Percentiles rank a stretch among this genome's conserved stretches.
Evolutionary conservation across 768 basidiomycete genomes (phyloP).

Genomic region (Lactarius evosmus): DNA sequence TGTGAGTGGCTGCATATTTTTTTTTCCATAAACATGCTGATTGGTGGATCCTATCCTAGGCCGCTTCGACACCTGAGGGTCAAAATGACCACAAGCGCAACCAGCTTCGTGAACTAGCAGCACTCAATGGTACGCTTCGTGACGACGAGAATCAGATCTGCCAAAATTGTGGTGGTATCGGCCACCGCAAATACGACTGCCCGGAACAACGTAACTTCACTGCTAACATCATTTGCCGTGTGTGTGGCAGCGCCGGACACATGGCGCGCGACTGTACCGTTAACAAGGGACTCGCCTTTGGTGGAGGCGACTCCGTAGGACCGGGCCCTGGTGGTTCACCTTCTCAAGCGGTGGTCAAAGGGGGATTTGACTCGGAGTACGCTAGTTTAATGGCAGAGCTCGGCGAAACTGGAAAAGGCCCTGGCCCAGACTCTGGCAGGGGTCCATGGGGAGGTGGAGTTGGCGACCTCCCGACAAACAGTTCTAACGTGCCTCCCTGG

Average conservation of each 20-base stretch:
- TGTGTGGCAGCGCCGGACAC: slow-evolving; percentile 97
- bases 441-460: slow-evolving; percentile 59
- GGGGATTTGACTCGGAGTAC: slow-evolving; percentile 96
- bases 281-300: slow-evolving; percentile 56
- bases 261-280: slow-evolving; percentile 98
- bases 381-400: slow-evolving; percentile 97
- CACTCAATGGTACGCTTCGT: slow-evolving; percentile 95
- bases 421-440: slow-evolving; percentile 51
- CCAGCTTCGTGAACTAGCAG: slow-evolving; percentile 95
- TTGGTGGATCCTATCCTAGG: slow-evolving; percentile 46
- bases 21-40: slow-evolving; percentile 6
- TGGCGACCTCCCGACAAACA: slow-evolving; percentile 53
- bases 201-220: slow-evolving; percentile 98
- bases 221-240: slow-evolving; percentile 98
- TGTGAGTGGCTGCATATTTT: slow-evolving; percentile 46
- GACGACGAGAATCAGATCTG: slow-evolving; percentile 99
- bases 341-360: slow-evolving; percentile 53
- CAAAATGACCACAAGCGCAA: slow-evolving; percentile 99
- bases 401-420: slow-evolving; percentile 71
- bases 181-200: slow-evolving; percentile 98
- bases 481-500: slow-evolving; percentile 86
- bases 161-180: slow-evolving; percentile 92
- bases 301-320: slow-evolving; percentile 23
- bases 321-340: slow-evolving; percentile 56
- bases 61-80: slow-evolving; percentile 97